A percentile compares a stretch with the other conserved stretches of the same genome.
Conservation (phyloP, 2,329 filamentous ascomycete species). For the Curvularia eragrostidis region DNA sequence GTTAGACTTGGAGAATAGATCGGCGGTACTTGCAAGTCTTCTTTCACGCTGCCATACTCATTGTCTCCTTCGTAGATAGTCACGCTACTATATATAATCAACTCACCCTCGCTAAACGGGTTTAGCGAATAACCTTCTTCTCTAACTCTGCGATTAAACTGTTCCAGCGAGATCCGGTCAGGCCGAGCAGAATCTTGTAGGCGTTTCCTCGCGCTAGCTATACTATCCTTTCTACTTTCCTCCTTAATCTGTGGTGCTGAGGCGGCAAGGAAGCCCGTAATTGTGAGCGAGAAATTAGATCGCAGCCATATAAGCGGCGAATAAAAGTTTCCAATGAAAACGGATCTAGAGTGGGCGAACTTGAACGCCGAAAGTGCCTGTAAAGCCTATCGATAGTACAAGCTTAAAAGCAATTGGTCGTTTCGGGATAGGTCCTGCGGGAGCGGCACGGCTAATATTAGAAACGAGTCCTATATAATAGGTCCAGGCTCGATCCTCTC, state of each 20-base stretch:
- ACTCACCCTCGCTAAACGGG: too few relatives aligned
- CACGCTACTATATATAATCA: too few relatives aligned
- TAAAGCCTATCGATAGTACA: neutral
- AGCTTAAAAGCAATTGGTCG: neutral
- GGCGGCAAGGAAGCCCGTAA: neutral
- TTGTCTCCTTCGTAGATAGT: too few relatives aligned
- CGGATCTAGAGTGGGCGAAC: neutral
- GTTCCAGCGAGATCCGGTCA: neutral
- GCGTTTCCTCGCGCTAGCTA: neutral
- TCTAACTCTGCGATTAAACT: neutral
- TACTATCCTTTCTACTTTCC: neutral
- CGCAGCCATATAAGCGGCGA: neutral
- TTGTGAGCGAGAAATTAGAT: neutral
- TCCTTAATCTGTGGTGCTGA: neutral
- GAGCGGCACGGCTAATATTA: neutral
- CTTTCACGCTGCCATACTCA: too few relatives aligned
- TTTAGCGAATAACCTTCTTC: neutral
- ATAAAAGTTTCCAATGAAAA: neutral
- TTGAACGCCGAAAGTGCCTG: neutral
- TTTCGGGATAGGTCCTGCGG: neutral
- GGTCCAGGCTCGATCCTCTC: neutral
- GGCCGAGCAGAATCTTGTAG: neutral
- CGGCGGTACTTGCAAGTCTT: too few relatives aligned
- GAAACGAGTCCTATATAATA: neutral
- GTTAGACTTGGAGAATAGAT: too few relatives aligned